phyloP scores from a whole-genome alignment of 2,329 filamentous ascomycete species.

The Ophiostoma ips region DNA sequence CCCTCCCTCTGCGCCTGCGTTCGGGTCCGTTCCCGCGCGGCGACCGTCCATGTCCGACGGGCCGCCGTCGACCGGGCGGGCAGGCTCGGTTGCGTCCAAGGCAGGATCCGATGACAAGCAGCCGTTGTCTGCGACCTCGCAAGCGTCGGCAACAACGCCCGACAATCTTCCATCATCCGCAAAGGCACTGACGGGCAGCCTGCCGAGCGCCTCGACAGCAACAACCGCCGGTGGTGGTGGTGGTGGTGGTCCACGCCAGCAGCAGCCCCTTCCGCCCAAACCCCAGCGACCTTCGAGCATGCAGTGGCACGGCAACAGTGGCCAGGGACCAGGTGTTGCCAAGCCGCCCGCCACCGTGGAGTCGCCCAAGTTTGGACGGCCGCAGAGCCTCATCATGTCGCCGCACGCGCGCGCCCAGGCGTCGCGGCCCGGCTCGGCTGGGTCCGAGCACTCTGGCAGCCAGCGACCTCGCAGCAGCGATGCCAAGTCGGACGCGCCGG shows the following conservation, averaged over 20 bases:
- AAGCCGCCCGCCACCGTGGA: conserved; percentile 35
- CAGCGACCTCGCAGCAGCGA: conserved; percentile 40
- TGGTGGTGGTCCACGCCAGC: conserved; percentile 39
- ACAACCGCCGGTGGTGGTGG: conserved; percentile 24
- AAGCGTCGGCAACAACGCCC: neutral
- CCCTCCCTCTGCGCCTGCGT: conserved; percentile 43
- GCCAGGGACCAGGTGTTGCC: conserved; percentile 20
- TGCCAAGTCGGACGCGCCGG: conserved; percentile 30
- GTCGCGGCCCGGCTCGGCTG: conserved; percentile 22
- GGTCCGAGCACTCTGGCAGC: conserved; percentile 27
- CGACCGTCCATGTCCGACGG: conserved; percentile 24
- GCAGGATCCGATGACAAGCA: conserved; percentile 35
- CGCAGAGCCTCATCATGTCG: conserved; percentile 35
- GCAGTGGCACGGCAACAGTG: conserved; percentile 44
- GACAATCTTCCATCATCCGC: conserved; percentile 17
- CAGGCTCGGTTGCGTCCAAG: conserved; percentile 34
- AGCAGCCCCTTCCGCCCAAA: conserved; percentile 26
- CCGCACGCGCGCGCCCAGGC: conserved; percentile 23
- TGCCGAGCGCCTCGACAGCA: conserved; percentile 26
- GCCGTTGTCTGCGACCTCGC: conserved; percentile 26
- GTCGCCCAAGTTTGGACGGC: conserved; percentile 36
- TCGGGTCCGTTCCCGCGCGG: conserved; percentile 40
- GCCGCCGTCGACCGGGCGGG: conserved; percentile 17
- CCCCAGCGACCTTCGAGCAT: conserved; percentile 37
- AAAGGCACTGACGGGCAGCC: conserved; percentile 16